These are phyloP conservation scores for Aleurites moluccanus DNA, from an alignment of 441 rosid species.

Conservation along the genomic window DNA sequence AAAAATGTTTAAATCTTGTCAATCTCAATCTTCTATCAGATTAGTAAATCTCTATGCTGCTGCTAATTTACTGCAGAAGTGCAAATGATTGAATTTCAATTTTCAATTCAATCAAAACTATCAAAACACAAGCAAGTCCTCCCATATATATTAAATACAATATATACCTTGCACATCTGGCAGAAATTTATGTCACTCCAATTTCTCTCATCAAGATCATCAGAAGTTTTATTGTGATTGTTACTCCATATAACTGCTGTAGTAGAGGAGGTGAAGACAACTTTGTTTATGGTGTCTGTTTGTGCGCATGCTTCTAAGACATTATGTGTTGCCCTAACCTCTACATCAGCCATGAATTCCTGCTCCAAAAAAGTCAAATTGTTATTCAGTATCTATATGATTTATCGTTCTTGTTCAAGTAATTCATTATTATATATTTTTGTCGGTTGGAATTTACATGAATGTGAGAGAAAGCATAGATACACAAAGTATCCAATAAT, in stretches of 20 bases:
- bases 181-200: constrained; percentile 59
- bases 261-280: constrained; percentile 62
- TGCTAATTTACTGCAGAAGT: too few relatives aligned
- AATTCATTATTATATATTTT: not conserved
- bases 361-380: constrained; percentile 20
- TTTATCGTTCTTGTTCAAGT: not conserved
- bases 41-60: not conserved
- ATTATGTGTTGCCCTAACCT: constrained; percentile 67
- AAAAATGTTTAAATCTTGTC: not conserved
- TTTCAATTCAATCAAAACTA: too few relatives aligned
- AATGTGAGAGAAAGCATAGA: not conserved
- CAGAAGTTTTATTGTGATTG: constrained; percentile 23
- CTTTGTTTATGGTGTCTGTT: constrained; percentile 55
- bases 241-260: constrained; percentile 58
- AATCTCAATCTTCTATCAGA: not conserved
- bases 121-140: too few relatives aligned
- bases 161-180: constrained; percentile 53
- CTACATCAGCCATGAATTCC: constrained; percentile 65
- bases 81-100: too few relatives aligned
- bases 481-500: not conserved
- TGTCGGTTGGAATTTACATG: not conserved
- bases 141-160: too few relatives aligned
- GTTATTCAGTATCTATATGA: not conserved
- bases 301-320: constrained; percentile 72
- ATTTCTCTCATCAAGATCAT: constrained; percentile 46